Evolutionary conservation across 768 basidiomycete genomes (phyloP).

Genomic region (Cyathus striatus): DNA sequence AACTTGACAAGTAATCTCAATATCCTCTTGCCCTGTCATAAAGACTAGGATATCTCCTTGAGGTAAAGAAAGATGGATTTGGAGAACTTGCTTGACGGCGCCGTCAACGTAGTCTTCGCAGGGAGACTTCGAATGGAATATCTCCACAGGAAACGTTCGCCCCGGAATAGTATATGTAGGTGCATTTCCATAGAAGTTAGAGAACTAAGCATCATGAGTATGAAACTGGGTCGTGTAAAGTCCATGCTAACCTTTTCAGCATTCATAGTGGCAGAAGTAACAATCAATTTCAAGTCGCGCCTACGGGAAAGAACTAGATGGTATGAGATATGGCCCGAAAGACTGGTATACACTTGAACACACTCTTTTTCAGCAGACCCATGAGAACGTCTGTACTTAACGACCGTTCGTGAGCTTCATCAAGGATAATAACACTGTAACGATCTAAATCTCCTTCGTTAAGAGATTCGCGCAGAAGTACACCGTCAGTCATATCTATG

Average conservation of each 20-base stretch:
- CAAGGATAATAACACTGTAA: constrained; percentile 96
- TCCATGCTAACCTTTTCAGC: constrained; percentile 77
- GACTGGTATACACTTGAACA: constrained; percentile 16
- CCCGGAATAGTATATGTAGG: constrained; percentile 89
- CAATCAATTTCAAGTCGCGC: constrained; percentile 91
- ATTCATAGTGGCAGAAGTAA: constrained; percentile 99
- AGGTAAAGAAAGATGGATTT: constrained; percentile 91
- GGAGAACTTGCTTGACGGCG: constrained; percentile 95
- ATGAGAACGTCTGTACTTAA: constrained; percentile 97
- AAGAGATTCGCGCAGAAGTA: constrained; percentile 93
- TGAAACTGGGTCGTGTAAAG: not conserved
- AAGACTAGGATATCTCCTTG: constrained; percentile 95
- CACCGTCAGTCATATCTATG: constrained; percentile 97
- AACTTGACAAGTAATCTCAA: constrained; percentile 95
- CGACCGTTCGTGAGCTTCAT: constrained; percentile 97
- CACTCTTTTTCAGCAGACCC: constrained; percentile 93
- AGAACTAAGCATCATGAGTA: constrained; percentile 57
- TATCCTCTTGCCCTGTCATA: constrained; percentile 99
- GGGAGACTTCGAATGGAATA: constrained; percentile 92
- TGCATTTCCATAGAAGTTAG: constrained; percentile 90
- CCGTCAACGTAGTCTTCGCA: constrained; percentile 99
- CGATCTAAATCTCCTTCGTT: constrained; percentile 98
- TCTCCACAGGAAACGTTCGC: constrained; percentile 97
- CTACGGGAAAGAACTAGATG: constrained; percentile 75
- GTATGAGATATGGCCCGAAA: not conserved